phyloP scores from a whole-genome alignment of 2,329 filamentous ascomycete genomes.

The Fusarium napiforme region DNA sequence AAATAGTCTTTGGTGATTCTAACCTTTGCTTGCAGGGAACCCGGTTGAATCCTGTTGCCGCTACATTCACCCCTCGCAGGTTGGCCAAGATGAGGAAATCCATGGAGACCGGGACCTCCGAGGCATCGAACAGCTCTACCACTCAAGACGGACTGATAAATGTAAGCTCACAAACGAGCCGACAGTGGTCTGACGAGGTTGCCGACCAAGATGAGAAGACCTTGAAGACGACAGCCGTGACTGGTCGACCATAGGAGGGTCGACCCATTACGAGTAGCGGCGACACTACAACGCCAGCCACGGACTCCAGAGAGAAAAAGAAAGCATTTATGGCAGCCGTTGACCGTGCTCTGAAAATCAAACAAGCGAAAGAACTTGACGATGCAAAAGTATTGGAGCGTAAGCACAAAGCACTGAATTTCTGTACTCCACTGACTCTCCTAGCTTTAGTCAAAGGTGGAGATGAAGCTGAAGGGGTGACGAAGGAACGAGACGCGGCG shows the following conservation, averaged over 20 bases:
- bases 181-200: constrained; percentile 48
- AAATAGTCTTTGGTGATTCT: constrained; percentile 52
- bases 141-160: constrained; percentile 3
- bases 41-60: constrained; percentile 66
- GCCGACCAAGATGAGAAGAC: constrained; percentile 39
- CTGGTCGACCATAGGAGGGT: constrained; percentile 19
- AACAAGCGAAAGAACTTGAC: background rate
- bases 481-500: constrained; percentile 29
- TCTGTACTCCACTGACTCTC: constrained; percentile 16
- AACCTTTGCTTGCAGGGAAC: constrained; percentile 59
- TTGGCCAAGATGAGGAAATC: constrained; percentile 31
- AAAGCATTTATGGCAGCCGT: constrained; percentile 38
- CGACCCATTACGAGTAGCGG: background rate
- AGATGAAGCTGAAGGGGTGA: constrained; percentile 35
- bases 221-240: background rate
- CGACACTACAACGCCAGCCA: background rate
- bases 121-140: constrained; percentile 21
- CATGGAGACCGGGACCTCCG: constrained; percentile 21
- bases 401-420: constrained; percentile 18
- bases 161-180: constrained; percentile 30
- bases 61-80: constrained; percentile 63
- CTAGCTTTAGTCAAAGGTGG: constrained; percentile 33
- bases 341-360: constrained; percentile 33
- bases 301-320: constrained; percentile 23
- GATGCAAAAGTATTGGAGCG: constrained; percentile 7